Evolutionary conservation across 2,329 filamentous ascomycete species (phyloP).

Genomic region (Calonectria hawksworthii): DNA sequence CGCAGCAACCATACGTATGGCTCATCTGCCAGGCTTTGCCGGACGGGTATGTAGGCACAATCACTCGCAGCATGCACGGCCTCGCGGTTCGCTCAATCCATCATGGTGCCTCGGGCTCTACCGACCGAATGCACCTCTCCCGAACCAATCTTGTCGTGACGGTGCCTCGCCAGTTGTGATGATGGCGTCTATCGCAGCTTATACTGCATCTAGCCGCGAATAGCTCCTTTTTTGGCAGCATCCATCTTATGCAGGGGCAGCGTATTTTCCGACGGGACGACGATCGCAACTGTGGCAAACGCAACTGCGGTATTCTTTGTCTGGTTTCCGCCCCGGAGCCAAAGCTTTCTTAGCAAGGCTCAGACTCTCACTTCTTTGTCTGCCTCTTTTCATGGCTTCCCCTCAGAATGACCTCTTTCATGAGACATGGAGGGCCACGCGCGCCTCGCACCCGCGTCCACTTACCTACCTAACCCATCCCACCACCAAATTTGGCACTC

Average conservation of each 20-base stretch:
- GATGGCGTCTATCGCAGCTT: conserved; percentile 4
- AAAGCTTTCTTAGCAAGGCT: background rate
- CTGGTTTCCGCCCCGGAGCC: background rate
- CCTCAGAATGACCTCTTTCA: conserved; percentile 26
- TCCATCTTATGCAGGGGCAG: background rate
- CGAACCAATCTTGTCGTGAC: conserved; percentile 19
- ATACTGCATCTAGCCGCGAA: conserved; percentile 13
- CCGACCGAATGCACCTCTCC: conserved; percentile 16
- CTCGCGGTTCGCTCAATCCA: conserved; percentile 18
- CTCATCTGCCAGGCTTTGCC: conserved; percentile 6
- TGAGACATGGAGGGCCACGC: conserved; percentile 36
- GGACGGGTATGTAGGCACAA: conserved; percentile 7
- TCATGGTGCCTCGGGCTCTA: conserved; percentile 22
- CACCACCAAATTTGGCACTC: conserved; percentile 11
- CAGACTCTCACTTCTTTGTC: conserved; percentile 7
- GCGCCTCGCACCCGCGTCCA: conserved; percentile 19
- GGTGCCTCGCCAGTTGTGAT: conserved; percentile 4
- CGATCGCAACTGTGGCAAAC: background rate
- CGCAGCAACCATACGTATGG: conserved; percentile 6
- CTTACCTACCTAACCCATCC: conserved; percentile 19
- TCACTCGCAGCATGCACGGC: conserved; percentile 25
- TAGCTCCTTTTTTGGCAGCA: background rate
- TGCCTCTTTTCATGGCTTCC: background rate
- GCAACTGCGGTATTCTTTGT: background rate
- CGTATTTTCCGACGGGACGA: background rate